Percentiles rank a stretch among this genome's conserved stretches.
Conservation (phyloP, 2,329 filamentous ascomycete genomes). For the Conoideocrella luteorostrata region DNA sequence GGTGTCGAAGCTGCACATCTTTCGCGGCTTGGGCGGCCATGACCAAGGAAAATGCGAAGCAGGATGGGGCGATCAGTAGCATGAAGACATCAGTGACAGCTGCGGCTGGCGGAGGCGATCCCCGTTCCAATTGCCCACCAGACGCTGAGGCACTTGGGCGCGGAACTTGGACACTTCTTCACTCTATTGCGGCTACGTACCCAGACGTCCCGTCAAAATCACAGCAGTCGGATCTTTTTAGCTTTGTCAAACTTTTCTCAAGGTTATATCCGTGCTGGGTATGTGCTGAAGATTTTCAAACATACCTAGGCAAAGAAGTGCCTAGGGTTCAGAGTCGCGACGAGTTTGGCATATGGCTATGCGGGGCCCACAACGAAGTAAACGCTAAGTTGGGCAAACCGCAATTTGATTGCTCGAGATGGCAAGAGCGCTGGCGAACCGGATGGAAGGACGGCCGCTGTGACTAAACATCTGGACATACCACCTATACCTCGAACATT, state of each 20-base stretch:
- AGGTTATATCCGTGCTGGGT: conserved; percentile 93
- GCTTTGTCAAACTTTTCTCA: conserved; percentile 75
- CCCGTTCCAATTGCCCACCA: conserved; percentile 69
- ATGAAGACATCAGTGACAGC: conserved; percentile 16
- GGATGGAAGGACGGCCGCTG: conserved; percentile 71
- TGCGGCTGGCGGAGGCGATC: conserved; percentile 27
- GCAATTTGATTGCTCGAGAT: conserved; percentile 79
- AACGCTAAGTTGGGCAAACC: conserved; percentile 87
- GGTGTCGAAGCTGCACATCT: conserved; percentile 27
- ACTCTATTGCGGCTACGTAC: conserved; percentile 85
- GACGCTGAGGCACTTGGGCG: conserved; percentile 85
- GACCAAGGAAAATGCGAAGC: conserved; percentile 21
- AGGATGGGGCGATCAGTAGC: conserved; percentile 12
- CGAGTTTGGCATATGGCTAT: conserved; percentile 78
- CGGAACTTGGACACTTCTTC: conserved; percentile 86
- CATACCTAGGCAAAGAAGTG: conserved; percentile 68
- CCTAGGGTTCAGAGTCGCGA: conserved; percentile 53
- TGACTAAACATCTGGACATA: conserved; percentile 31
- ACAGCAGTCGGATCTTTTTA: conserved; percentile 69
- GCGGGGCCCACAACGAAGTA: conserved; percentile 80
- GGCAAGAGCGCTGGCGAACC: conserved; percentile 92
- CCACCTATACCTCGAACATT: no score
- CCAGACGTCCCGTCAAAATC: conserved; percentile 59
- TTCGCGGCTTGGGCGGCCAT: conserved; percentile 22
- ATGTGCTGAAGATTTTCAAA: conserved; percentile 86